phyloP scores from a whole-genome alignment of 2,329 filamentous ascomycete species.

The Trichoderma aggressivum region DNA sequence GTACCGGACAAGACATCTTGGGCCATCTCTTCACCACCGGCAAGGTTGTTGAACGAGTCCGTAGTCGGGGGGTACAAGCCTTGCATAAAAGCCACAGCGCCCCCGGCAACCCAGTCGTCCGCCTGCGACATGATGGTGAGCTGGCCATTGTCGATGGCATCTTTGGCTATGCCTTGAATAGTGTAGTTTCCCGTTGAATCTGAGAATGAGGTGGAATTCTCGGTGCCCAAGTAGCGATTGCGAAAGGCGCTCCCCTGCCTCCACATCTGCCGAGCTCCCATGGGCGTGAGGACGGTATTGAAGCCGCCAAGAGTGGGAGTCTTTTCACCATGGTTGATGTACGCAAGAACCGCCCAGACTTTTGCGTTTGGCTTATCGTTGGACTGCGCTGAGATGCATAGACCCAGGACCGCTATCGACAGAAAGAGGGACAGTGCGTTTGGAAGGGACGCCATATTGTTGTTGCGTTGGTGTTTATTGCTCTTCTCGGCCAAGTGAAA shows the following conservation, averaged over 20 bases:
- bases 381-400: conserved; percentile 30
- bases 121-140: conserved; percentile 41
- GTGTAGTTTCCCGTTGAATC: conserved; percentile 30
- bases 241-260: conserved; percentile 48
- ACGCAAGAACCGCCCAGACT: conserved; percentile 50
- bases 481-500: background rate
- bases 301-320: conserved; percentile 39
- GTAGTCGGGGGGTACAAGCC: conserved; percentile 75
- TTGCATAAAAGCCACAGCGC: conserved; percentile 76
- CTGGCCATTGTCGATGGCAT: conserved; percentile 49
- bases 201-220: conserved; percentile 26
- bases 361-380: conserved; percentile 32
- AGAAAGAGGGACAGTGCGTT: background rate
- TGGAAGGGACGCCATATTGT: conserved; percentile 5
- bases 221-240: conserved; percentile 43
- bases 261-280: conserved; percentile 52
- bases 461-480: background rate
- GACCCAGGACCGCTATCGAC: conserved; percentile 22
- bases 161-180: conserved; percentile 41
- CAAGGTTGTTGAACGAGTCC: conserved; percentile 28
- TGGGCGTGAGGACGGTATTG: conserved; percentile 44
- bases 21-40: conserved; percentile 39
- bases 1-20: conserved; percentile 36
- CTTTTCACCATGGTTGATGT: conserved; percentile 52
- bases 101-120: conserved; percentile 55